Base-by-base conservation (phyloP, 257 asterid genomes). In the Nicotiana knightiana region DNA sequence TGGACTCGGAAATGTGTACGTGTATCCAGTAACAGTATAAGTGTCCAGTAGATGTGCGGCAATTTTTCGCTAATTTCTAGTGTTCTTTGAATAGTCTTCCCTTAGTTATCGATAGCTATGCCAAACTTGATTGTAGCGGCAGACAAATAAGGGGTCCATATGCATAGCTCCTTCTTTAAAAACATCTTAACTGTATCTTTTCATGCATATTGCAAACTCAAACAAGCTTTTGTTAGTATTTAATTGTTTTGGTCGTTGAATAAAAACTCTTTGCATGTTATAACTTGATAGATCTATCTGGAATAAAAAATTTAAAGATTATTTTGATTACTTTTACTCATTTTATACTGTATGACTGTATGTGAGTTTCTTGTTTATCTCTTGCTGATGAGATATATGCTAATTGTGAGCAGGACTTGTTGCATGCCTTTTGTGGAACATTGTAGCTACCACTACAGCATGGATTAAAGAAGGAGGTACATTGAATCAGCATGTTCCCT, bases 401-500 rank as follows among this genome's bases (percentile, higher is more conserved):
- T 82, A 64, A 81, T 85, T 85, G 64, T 84, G 77, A 83, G 63
- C 97, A 94, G 98, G 98, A 79, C 91, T 94, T 81, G 43, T 82
- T 71, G 91, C 87, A 77, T 91, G 94, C 80, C 97, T 94, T 66
- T 81, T 90, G 51, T 94, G 98, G 98, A 94, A 94, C 81, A 70
- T 94, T 62, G 82, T 94, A 55, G 97, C 98, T 32, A 96, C 91
- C 82, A 93, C 97, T 26, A 92, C 97, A 54, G 98, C 97, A 63
- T 94, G 98, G 98, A 92, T 94, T 82, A 94, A 90, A 90, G 83
- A 71, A 30, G 97, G 97, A 92, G 97, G 97, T 95, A 58, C 13
- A 90, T 87, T 5, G 32, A 28, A 53, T 66, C 26, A 26, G 80
- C 80, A 15, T 75, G 80, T 51, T 28, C 46, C 62, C 16, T 51